phyloP scores from a whole-genome alignment of 2,329 filamentous ascomycete species.

The Fusarium musae region DNA sequence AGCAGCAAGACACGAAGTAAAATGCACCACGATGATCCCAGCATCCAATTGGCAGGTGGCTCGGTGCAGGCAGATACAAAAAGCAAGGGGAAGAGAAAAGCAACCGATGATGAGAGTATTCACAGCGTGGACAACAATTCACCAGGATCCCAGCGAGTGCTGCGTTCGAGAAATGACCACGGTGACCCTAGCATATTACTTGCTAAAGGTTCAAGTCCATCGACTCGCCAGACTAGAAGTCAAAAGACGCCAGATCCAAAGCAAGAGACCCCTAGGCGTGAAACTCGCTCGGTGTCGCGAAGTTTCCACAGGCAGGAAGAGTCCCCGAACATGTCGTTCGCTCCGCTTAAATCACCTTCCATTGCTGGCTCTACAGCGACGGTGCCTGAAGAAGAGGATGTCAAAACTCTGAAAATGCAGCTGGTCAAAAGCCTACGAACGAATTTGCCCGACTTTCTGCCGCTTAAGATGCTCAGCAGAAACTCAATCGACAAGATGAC shows the following conservation, averaged over 20 bases:
- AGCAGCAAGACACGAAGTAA: constrained; percentile 46
- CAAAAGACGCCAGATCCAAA: constrained; percentile 38
- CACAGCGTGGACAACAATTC: constrained; percentile 30
- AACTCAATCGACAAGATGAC: constrained; percentile 59
- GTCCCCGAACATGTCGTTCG: constrained; percentile 37
- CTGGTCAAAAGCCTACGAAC: constrained; percentile 59
- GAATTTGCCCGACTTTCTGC: constrained; percentile 63
- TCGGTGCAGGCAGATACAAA: constrained; percentile 32
- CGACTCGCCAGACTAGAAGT: constrained; percentile 38
- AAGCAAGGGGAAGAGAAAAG: constrained; percentile 34
- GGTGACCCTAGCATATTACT: constrained; percentile 43
- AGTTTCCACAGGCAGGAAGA: constrained; percentile 30
- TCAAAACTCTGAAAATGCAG: constrained; percentile 56
- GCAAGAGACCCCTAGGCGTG: constrained; percentile 38
- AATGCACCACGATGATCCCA: constrained; percentile 39
- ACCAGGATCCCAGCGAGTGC: constrained; percentile 40
- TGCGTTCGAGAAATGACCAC: constrained; percentile 43
- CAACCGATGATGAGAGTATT: constrained; percentile 28
- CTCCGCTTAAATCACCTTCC: constrained; percentile 45
- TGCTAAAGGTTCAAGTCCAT: constrained; percentile 37
- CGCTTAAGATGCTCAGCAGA: constrained; percentile 64
- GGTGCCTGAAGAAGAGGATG: constrained; percentile 42
- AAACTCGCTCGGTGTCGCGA: constrained; percentile 39
- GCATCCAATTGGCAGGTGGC: constrained; percentile 38
- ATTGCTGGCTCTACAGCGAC: constrained; percentile 39